A percentile compares a stretch with the other conserved stretches of the same genome.
phyloP scores from a whole-genome alignment of 176 grass and related monocot species.

The Olyra latifolia region DNA sequence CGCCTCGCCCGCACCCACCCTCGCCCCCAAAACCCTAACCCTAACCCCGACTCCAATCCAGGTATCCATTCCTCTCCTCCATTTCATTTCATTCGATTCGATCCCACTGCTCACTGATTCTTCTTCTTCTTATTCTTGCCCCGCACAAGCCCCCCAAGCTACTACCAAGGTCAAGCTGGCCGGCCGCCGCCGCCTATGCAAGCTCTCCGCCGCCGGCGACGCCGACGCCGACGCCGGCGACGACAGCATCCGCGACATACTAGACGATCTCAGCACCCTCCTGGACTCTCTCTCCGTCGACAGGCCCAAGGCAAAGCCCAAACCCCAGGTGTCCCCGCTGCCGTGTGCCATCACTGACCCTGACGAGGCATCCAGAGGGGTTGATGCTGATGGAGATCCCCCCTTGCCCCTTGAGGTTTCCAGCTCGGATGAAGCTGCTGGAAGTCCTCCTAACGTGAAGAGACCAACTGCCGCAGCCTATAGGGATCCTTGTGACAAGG shows the following conservation, averaged over 20 bases:
- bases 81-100: background rate
- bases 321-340: background rate
- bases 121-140: background rate
- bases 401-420: background rate
- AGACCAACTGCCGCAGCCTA: background rate
- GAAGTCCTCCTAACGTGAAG: background rate
- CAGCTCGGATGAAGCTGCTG: constrained; percentile 8
- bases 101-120: background rate
- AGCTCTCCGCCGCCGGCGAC: constrained; percentile 23
- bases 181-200: constrained; percentile 78
- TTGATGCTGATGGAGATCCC: background rate
- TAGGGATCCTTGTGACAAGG: background rate
- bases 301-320: constrained; percentile 30
- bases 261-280: constrained; percentile 72
- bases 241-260: constrained; percentile 72
- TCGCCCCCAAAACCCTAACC: constrained; percentile 43
- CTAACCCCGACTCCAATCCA: constrained; percentile 24
- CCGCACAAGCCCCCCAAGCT: constrained; percentile 21
- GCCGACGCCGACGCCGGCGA: background rate
- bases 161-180: constrained; percentile 60
- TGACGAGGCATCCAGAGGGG: background rate
- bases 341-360: constrained; percentile 23
- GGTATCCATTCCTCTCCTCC: background rate
- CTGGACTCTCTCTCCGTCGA: constrained; percentile 68
- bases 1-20: constrained; percentile 46